Base-by-base conservation (phyloP, 2,329 filamentous ascomycete species). In the Coniochaeta prunicola region DNA sequence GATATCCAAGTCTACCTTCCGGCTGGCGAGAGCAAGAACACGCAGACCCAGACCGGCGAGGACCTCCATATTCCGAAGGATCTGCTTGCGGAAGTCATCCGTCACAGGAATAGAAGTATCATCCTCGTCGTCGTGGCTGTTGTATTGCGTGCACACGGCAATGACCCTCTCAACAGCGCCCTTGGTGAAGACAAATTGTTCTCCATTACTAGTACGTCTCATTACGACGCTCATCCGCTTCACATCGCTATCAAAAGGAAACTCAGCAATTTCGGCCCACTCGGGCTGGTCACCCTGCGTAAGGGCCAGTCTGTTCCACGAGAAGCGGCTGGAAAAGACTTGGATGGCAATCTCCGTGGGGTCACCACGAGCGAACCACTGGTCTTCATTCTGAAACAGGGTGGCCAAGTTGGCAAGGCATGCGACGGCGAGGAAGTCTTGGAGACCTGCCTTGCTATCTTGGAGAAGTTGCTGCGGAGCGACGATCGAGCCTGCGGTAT, bases 211-310 rank as follows among this genome's bases (percentile, higher is more conserved):
- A 8, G 70, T 70, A 48, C 68, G 64, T 10, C 68, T 66, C 71
- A 87, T 89, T 30, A 90, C 80, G 55, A 90, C 87, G 38, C 85
- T 87, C 88, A 91, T 91, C 60, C 86, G 81, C 74, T 91, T 91
- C 71, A 87, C 82, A 38, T 83, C 83, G 0, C 87, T 90, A 68
- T 91, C 87, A 66, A 91, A 91, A 2, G 87, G 87, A 58, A 87
- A 87, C 65, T 91, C 88, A 1, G 83, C 80, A 10, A 88, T 65
- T 50, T 86, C 73, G 40, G 73, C 56, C 65, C 64, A 67, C 50
- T 71, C 24, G 70, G 68, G 26, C 69, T 65, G 10, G 75, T 42
- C 34, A 26, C 54, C 54, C 15, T 42, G 33, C 1, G 54, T 59
- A 21, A 78, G 63, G 3, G 73, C 69, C 1, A 71, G 67, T 67